Evolutionary conservation across 805 yeast species (phyloP), one percentile per base, ranked within the genome.

Genomic region (Teunomyces lycoperdinae): DNA sequence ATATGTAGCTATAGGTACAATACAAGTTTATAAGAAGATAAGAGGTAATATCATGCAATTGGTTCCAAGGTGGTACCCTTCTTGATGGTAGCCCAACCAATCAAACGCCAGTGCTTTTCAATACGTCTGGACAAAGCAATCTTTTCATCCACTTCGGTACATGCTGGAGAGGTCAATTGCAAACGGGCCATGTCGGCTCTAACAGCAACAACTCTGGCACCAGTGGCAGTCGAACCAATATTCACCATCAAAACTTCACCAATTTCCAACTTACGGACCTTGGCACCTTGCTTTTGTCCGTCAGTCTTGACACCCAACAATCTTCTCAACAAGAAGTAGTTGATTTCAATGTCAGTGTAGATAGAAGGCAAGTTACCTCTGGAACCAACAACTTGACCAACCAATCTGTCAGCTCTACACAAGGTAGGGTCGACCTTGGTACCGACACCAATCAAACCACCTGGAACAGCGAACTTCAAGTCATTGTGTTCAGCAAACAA

Each of bases 391-490:
- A 94, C 99, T 76, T 94, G 99, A 61, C 99, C 99, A 48, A 95
- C 97, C 63, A 94, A 80, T 77, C 99, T 89, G 76, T 94, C 99
- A 52, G 98, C 99, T 77, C 99, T 88, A 79, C 99, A 94, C 63
- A 94, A 77, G 2, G 99, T 94, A 49, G 99, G 99, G 73, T 94
- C 99, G 57, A 94, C 96, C 73, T 89, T 89, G 44, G 99, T 94
- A 76, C 99, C 99, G 49, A 94, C 97, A 83, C 99, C 99, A 62
- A 94, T 95, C 67, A 94, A 81, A 55, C 99, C 99, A 84, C 99
- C 99, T 42, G 99, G 99, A 62, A 94, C 99, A 50, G 99, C 99
- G 63, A 92, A 94, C 70, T 94, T 94, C 71, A 94, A 82, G 69
- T 91, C 97, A 64, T 94, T 95, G 73, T 94, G 91, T 74, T 94